phyloP scores from a whole-genome alignment of 129 eudicot genomes.

The Glebionis coronaria region DNA sequence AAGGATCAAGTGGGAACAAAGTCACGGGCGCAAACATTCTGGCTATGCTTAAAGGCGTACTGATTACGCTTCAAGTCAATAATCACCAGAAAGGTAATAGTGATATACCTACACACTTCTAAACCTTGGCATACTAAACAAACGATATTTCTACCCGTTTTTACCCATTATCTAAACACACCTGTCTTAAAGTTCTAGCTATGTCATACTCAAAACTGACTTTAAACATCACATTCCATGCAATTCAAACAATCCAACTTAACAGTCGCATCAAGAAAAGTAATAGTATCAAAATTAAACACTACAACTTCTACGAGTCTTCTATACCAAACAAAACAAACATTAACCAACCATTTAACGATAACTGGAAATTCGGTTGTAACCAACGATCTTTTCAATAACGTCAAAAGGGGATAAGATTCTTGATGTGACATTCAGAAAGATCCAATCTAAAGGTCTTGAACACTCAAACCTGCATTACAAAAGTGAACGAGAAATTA shows the following conservation, averaged over 20 bases:
- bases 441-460: slow-evolving; percentile 27
- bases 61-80: too few relatives aligned
- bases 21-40: too few relatives aligned
- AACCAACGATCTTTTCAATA: background rate
- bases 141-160: too few relatives aligned
- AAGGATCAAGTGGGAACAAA: too few relatives aligned
- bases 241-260: slow-evolving; percentile 11
- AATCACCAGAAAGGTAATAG: too few relatives aligned
- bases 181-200: too few relatives aligned
- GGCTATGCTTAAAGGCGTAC: too few relatives aligned
- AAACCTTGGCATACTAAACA: too few relatives aligned
- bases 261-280: slow-evolving; percentile 16
- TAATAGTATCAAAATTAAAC: slow-evolving; percentile 15
- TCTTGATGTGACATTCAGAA: background rate
- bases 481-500: background rate
- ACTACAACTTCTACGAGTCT: slow-evolving; percentile 11
- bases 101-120: too few relatives aligned
- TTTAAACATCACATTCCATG: background rate
- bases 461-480: slow-evolving; percentile 49
- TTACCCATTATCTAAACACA: too few relatives aligned
- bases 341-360: slow-evolving; percentile 12
- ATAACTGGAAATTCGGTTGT: background rate
- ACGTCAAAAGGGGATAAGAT: slow-evolving; percentile 2
- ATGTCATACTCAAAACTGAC: background rate
- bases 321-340: slow-evolving; percentile 22